Conservation (phyloP, 805 yeast species). For the Myxozyma neotropica region DNA sequence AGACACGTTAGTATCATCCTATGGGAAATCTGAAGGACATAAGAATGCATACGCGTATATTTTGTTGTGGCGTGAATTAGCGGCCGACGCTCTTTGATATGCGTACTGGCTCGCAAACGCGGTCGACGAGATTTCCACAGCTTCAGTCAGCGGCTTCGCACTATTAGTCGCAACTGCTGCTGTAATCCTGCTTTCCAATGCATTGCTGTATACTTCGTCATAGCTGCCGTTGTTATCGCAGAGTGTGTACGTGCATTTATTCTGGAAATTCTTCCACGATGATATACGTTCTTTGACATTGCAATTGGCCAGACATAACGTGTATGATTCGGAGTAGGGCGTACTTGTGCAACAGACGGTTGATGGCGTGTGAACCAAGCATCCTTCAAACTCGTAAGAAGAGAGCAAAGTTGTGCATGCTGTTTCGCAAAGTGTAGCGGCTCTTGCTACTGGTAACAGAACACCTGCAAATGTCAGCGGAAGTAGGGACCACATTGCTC, state of each 20-base stretch:
- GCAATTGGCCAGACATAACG: slow-evolving; percentile 12
- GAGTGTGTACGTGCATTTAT: slow-evolving; percentile 1
- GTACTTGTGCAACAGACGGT: slow-evolving; percentile 9
- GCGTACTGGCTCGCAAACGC: slow-evolving; percentile 10
- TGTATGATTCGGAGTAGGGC: slow-evolving; percentile 5
- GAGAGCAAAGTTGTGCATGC: neutral
- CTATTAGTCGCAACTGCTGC: neutral
- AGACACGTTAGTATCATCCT: neutral
- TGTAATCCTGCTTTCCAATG: neutral
- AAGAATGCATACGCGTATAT: slow-evolving; percentile 9
- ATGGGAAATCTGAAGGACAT: neutral
- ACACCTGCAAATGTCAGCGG: neutral
- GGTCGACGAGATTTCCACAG: neutral
- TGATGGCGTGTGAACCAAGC: neutral
- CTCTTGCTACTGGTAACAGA: neutral
- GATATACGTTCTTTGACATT: neutral
- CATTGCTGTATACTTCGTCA: slow-evolving; percentile 3
- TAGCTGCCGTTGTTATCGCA: slow-evolving; percentile 11
- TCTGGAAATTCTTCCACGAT: slow-evolving; percentile 5
- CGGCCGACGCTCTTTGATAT: neutral
- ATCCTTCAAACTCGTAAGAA: neutral
- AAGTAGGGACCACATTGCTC: neutral
- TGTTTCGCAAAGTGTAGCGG: neutral
- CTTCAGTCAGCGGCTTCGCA: neutral
- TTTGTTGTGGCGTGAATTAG: slow-evolving; percentile 6